Percentiles rank a stretch among this genome's conserved stretches.
Conservation (phyloP, 2,329 filamentous ascomycete genomes). For the Fusarium lateritium region DNA sequence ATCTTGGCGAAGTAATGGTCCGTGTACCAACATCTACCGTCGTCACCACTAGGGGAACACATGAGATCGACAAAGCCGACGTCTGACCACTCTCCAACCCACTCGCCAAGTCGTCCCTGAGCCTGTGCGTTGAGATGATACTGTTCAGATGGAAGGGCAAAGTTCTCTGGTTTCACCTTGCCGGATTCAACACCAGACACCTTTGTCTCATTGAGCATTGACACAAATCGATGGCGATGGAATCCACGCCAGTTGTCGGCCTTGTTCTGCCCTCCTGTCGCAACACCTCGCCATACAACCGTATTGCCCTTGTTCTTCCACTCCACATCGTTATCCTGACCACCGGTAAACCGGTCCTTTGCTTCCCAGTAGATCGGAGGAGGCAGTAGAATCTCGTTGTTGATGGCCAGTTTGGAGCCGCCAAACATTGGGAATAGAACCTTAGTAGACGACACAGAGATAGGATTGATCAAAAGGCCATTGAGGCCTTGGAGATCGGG, state of each 20-base stretch:
- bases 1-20: slow-evolving; percentile 60
- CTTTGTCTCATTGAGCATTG: slow-evolving; percentile 78
- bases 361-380: slow-evolving; percentile 78
- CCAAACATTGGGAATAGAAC: slow-evolving; percentile 76
- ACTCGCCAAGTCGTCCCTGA: slow-evolving; percentile 62
- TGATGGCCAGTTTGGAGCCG: slow-evolving; percentile 77
- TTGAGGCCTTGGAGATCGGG: slow-evolving; percentile 74
- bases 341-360: slow-evolving; percentile 73
- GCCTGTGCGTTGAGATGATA: slow-evolving; percentile 65
- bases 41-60: slow-evolving; percentile 59
- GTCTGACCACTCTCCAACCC: slow-evolving; percentile 66
- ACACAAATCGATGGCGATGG: slow-evolving; percentile 81
- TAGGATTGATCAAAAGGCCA: slow-evolving; percentile 74
- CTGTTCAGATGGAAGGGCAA: slow-evolving; percentile 63
- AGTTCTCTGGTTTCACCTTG: slow-evolving; percentile 64
- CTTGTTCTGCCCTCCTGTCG: slow-evolving; percentile 73
- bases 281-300: slow-evolving; percentile 77
- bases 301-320: slow-evolving; percentile 71
- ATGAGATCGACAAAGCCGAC: slow-evolving; percentile 69
- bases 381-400: slow-evolving; percentile 79
- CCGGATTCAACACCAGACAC: slow-evolving; percentile 65
- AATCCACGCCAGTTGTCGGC: slow-evolving; percentile 78
- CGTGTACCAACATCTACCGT: slow-evolving; percentile 64
- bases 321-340: slow-evolving; percentile 64
- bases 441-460: slow-evolving; percentile 69